A percentile compares a stretch with the other conserved stretches of the same genome.
phyloP scores from a whole-genome alignment of 495 filamentous ascomycete genomes.

The Staphylotrichum tortipilum region DNA sequence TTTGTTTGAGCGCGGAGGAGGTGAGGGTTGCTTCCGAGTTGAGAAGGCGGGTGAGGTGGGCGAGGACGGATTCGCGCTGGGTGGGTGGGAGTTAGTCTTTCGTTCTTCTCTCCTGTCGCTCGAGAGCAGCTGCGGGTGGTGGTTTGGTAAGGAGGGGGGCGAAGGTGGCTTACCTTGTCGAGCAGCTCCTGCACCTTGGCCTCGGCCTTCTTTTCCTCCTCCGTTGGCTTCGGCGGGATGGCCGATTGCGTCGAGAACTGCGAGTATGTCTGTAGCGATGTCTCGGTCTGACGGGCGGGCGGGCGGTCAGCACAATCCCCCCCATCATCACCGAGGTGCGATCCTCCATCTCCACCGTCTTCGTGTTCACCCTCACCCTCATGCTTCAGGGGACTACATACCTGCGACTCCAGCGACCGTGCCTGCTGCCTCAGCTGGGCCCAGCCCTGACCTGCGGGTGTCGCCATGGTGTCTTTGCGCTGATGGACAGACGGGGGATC shows the following conservation, averaged over 20 bases:
- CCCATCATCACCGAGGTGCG: too few relatives aligned
- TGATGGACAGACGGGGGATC: too few relatives aligned
- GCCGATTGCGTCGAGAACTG: conserved; percentile 79
- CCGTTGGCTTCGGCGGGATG: conserved; percentile 71
- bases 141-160: too few relatives aligned
- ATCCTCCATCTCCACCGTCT: background rate
- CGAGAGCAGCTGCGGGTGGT: too few relatives aligned
- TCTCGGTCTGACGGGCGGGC: conserved; percentile 60
- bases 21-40: conserved; percentile 88
- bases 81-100: too few relatives aligned
- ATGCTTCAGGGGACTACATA: conserved; percentile 35
- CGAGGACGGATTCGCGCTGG: conserved; percentile 73
- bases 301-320: too few relatives aligned
- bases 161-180: conserved; percentile 49
- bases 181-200: conserved; percentile 76
- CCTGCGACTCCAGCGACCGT: conserved; percentile 83
- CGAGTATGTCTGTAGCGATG: conserved; percentile 88
- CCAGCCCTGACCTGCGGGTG: conserved; percentile 75
- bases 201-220: conserved; percentile 76
- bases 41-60: conserved; percentile 79
- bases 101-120: too few relatives aligned
- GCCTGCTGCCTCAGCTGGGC: conserved; percentile 92
- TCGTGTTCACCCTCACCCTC: background rate
- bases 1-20: conserved; percentile 86
- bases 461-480: conserved; percentile 52